Evolutionary conservation across 352 stramenopile genomes (phyloP).

Genomic region (Hyaloperonospora brassicae): DNA sequence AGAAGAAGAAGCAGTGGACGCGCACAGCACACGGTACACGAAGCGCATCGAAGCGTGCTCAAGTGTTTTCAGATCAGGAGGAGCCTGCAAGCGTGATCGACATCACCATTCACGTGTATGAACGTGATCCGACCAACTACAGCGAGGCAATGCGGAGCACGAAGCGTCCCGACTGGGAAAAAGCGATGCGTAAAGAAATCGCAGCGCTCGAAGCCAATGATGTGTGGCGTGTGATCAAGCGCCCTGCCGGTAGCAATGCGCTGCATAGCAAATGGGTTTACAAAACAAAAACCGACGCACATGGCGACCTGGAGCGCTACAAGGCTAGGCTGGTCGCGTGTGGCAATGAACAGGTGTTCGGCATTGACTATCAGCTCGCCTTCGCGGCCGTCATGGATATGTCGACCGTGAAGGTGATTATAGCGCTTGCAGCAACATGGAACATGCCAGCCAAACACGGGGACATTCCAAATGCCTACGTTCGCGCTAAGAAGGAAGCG

Average conservation of each 20-base stretch:
- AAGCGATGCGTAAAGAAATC: too few species aligned
- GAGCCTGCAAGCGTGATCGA: background rate
- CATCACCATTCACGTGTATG: background rate
- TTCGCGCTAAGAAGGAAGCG: conserved; percentile 16
- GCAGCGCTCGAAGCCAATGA: too few species aligned
- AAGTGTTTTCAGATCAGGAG: background rate
- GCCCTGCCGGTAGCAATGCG: too few species aligned
- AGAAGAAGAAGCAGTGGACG: too few species aligned
- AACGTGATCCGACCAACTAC: background rate
- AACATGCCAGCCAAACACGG: conserved; percentile 17
- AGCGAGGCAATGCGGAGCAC: background rate
- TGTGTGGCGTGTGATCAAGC: too few species aligned
- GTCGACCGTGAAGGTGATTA: conserved; percentile 14
- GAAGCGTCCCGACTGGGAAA: background rate
- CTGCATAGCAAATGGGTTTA: conserved; percentile 26
- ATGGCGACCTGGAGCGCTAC: conserved; percentile 10
- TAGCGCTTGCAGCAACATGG: conserved; percentile 13
- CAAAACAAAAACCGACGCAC: conserved; percentile 18
- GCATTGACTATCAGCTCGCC: conserved; percentile 13
- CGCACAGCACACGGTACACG: background rate
- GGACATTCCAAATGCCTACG: conserved; percentile 25
- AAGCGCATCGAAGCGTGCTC: background rate
- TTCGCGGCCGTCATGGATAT: conserved; percentile 1
- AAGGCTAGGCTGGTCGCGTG: conserved; percentile 21
- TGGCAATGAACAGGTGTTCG: conserved; percentile 18